Evolutionary conservation across 495 filamentous ascomycete species (phyloP).

Genomic region (Polyplosphaeria fusca): DNA sequence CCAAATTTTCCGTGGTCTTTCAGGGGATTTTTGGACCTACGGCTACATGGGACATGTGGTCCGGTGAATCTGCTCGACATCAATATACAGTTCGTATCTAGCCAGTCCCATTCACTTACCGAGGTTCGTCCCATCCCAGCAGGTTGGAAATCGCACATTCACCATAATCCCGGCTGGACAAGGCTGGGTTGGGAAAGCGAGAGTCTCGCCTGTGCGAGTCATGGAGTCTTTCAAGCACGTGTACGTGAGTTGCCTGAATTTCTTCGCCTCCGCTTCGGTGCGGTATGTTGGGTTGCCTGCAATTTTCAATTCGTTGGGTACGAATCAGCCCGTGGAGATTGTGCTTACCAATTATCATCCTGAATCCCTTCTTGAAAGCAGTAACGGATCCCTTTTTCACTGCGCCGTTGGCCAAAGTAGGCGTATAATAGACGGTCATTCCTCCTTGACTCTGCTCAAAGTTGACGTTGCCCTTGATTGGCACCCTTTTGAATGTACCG

Average conservation of each 20-base stretch:
- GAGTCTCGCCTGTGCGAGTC: conserved; percentile 5
- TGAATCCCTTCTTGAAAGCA: conserved; percentile 24
- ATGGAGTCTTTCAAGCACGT: conserved; percentile 18
- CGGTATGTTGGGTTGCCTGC: neutral
- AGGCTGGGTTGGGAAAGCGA: conserved; percentile 16
- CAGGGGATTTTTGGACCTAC: too few relatives aligned
- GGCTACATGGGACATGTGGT: conserved; percentile 50
- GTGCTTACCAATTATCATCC: conserved; percentile 26
- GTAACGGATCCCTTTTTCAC: conserved; percentile 4
- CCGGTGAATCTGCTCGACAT: conserved; percentile 51
- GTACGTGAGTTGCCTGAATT: conserved; percentile 21
- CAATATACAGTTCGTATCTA: too few relatives aligned
- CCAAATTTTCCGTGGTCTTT: too few relatives aligned
- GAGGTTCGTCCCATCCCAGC: conserved; percentile 55
- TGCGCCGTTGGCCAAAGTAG: neutral
- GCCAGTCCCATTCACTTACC: too few relatives aligned
- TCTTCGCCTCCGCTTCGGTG: conserved; percentile 4
- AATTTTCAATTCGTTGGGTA: too few relatives aligned
- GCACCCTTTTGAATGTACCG: conserved; percentile 23
- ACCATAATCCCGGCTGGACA: conserved; percentile 25
- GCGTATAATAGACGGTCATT: conserved; percentile 27
- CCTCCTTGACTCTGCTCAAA: conserved; percentile 13
- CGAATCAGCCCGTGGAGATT: too few relatives aligned
- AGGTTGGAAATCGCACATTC: conserved; percentile 20
- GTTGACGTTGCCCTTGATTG: conserved; percentile 1